Evolutionary conservation across 2,329 filamentous ascomycete genomes (phyloP), one percentile per base, ranked within the genome.

Genomic region (Apiospora malaysiana): DNA sequence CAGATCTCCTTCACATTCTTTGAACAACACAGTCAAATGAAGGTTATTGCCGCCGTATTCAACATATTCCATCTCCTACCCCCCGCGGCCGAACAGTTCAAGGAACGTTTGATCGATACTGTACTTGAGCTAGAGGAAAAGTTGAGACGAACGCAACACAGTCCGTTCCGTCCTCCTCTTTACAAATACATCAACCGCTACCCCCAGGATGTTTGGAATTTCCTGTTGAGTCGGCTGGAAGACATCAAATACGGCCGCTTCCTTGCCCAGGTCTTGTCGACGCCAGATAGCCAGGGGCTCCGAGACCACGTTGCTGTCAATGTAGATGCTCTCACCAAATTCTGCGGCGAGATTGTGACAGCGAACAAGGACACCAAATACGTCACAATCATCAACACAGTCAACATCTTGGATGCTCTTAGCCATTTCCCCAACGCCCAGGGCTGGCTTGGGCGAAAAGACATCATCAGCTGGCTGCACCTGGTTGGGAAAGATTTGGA

Each of bases 61-160:
- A 96, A 97, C 78, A 95, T 99, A 70, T 99, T 99, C 81, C 95
- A 98, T 79, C 87, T 99, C n/a, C 86, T 99, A 5, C 96, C 97
- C 0, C 88, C 94, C 0, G 94, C 94, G 12, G 97, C 97, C 1
- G 93, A 95, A 72, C 91, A 92, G 21, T 99, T 99, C 80, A 94
- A 98, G 81, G 94, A 95, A 72, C 90, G 93, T 42, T 88, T 99
- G 59, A 94, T 98, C 67, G 93, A 97, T 75, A 93, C 93, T 68
- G 94, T 97, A n/a, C 85, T 99, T 70, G 92, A 94, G 56, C 86
- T 99, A 0, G 96, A 99, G 80, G 89, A 92, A 69, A 93, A 92
- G 74, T 85, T 99, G 49, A 90, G 96, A 43, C 87, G 96, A 72
- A 99, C 96, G 1, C 92, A 95, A 66, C 92, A 93, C 76, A 98